These are phyloP conservation scores for Fusarium sp. DNA, from an alignment of 2,329 filamentous ascomycete genomes.

Conservation along the genomic window DNA sequence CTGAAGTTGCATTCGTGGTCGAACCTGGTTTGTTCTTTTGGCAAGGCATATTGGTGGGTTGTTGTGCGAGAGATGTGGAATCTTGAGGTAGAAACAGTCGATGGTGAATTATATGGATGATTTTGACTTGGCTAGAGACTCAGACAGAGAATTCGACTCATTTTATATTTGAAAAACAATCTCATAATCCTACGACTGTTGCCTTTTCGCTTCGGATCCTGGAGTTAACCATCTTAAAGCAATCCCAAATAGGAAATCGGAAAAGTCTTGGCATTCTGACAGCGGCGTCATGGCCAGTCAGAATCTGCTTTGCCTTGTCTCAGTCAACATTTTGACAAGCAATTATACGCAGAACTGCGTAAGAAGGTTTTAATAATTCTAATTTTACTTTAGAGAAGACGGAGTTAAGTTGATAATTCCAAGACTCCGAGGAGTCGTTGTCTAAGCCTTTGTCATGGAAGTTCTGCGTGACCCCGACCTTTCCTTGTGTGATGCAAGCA, in stretches of 20 bases:
- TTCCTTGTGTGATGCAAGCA: background rate
- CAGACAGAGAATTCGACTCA: background rate
- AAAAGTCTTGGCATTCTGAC: slow-evolving; percentile 40
- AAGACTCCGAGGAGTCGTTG: background rate
- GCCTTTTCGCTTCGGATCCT: background rate
- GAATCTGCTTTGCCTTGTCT: background rate
- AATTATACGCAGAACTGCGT: background rate
- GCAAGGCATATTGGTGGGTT: slow-evolving; percentile 26
- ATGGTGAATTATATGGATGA: rapidly evolving
- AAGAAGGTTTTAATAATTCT: background rate
- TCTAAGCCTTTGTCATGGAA: background rate
- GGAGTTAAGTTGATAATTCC: background rate
- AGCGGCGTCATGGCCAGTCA: slow-evolving; percentile 31
- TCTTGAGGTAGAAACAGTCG: rapidly evolving
- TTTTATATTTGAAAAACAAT: slow-evolving; percentile 17
- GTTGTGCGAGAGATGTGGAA: background rate
- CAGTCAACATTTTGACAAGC: background rate
- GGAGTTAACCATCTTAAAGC: background rate
- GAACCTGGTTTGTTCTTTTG: background rate
- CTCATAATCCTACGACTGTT: too few species aligned
- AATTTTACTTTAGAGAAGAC: background rate
- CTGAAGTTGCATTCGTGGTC: background rate
- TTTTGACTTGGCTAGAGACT: rapidly evolving
- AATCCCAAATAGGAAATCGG: slow-evolving; percentile 32
- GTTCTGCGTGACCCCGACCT: background rate